These are phyloP conservation scores for Salvia rosmarinus DNA, from an alignment of 257 asterid species.

Conservation along the genomic window DNA sequence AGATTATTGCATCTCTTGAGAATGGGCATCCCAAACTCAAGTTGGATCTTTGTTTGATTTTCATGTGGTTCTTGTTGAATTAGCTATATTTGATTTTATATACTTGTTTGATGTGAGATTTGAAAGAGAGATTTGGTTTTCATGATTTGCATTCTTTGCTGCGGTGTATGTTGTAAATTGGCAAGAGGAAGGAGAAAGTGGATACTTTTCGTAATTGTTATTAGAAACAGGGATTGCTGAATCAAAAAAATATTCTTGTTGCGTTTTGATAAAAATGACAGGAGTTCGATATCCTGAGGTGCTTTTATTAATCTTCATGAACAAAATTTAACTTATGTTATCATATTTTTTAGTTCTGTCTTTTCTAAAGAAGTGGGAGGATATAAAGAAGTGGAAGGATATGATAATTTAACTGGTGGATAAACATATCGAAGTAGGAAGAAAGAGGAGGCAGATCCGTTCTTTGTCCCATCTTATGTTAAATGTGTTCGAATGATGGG, in stretches of 20 bases:
- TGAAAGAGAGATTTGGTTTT: not conserved
- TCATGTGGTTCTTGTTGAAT: not conserved
- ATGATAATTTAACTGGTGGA: not conserved
- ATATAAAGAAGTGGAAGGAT: not conserved
- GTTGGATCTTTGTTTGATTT: not conserved
- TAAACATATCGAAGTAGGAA: slow-evolving; percentile 68
- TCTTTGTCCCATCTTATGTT: slow-evolving; percentile 86
- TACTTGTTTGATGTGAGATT: slow-evolving; percentile 13
- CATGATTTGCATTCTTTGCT: slow-evolving; percentile 5
- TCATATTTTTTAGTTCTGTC: not conserved
- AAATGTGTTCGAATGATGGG: slow-evolving; percentile 97
- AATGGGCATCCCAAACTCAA: not conserved
- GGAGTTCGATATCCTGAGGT: slow-evolving; percentile 7
- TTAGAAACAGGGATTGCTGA: not conserved
- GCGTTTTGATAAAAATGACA: not conserved
- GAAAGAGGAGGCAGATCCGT: slow-evolving; percentile 86
- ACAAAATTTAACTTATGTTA: not conserved
- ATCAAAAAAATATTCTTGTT: not conserved
- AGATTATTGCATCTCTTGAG: not conserved
- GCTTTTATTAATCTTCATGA: not conserved
- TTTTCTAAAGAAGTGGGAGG: not conserved
- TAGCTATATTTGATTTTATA: not conserved
- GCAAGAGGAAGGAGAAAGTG: not conserved
- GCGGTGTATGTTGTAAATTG: slow-evolving; percentile 4
- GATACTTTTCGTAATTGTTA: not conserved